Evolutionary conservation across 305 asterid genomes (phyloP).

Genomic region (Nicotiana rustica): DNA sequence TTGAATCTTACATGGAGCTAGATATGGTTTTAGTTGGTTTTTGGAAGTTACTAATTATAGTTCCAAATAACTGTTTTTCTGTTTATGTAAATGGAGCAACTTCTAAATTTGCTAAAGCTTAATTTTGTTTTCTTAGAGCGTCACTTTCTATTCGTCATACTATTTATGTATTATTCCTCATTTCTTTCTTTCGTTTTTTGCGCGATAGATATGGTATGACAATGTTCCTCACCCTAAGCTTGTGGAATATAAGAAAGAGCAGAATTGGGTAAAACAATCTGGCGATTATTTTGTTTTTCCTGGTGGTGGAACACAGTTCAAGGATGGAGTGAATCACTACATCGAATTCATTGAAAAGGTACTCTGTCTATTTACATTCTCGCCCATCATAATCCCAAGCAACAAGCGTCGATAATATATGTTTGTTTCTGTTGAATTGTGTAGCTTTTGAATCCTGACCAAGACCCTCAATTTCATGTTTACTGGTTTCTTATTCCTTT

Average conservation of each 20-base stretch:
- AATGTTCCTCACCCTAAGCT: constrained; percentile 98
- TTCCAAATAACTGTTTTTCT: neutral
- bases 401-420: neutral
- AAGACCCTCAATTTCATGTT: too few relatives aligned
- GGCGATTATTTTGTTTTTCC: constrained; percentile 85
- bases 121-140: neutral
- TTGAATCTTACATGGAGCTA: too few relatives aligned
- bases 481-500: too few relatives aligned
- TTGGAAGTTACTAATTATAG: neutral
- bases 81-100: neutral
- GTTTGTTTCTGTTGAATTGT: constrained; percentile 6
- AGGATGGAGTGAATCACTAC: constrained; percentile 71
- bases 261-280: constrained; percentile 79
- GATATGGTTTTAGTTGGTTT: neutral
- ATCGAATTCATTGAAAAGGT: constrained; percentile 72
- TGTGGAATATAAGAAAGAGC: constrained; percentile 91
- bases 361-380: constrained; percentile 29
- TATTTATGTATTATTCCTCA: constrained; percentile 7
- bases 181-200: neutral
- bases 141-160: neutral
- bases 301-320: constrained; percentile 99
- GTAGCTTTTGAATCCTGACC: too few relatives aligned
- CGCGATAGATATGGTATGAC: constrained; percentile 77
- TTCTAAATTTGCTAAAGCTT: neutral
- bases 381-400: neutral